Conservation (phyloP, 441 rosid species). For the Arabidopsis lyrata region DNA sequence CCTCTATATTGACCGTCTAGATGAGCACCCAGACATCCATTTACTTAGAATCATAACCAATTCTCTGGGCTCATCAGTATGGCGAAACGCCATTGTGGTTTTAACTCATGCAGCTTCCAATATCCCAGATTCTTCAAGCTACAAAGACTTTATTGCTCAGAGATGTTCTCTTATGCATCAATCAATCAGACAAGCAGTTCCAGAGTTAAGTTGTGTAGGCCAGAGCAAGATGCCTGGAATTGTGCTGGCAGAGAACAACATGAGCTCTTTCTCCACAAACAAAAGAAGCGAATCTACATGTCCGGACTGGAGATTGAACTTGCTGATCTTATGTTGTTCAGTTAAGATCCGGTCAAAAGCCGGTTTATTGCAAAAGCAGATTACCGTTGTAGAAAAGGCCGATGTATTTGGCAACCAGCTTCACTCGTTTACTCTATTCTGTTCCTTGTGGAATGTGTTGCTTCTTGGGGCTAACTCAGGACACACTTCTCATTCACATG, state of each 20-base stretch:
- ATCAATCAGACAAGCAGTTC: constrained; percentile 65
- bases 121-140: constrained; percentile 60
- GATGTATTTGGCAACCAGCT: constrained; percentile 53
- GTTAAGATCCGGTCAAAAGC: constrained; percentile 69
- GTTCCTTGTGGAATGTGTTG: constrained; percentile 66
- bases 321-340: constrained; percentile 70
- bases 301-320: constrained; percentile 65
- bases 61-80: constrained; percentile 67
- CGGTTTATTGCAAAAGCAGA: constrained; percentile 49
- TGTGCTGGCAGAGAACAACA: constrained; percentile 74
- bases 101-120: constrained; percentile 83
- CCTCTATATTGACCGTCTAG: constrained; percentile 83
- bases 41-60: constrained; percentile 57
- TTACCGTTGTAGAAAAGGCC: constrained; percentile 46
- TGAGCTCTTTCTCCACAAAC: constrained; percentile 49
- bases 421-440: constrained; percentile 57
- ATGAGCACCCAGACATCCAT: constrained; percentile 57
- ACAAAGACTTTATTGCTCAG: constrained; percentile 64
- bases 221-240: constrained; percentile 65
- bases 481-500: constrained; percentile 27
- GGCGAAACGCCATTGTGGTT: constrained; percentile 69
- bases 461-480: constrained; percentile 59
- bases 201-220: constrained; percentile 59
- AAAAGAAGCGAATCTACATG: constrained; percentile 57
- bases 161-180: constrained; percentile 64